Evolutionary conservation across 305 asterid species (phyloP).

Genomic region (Withania somnifera): DNA sequence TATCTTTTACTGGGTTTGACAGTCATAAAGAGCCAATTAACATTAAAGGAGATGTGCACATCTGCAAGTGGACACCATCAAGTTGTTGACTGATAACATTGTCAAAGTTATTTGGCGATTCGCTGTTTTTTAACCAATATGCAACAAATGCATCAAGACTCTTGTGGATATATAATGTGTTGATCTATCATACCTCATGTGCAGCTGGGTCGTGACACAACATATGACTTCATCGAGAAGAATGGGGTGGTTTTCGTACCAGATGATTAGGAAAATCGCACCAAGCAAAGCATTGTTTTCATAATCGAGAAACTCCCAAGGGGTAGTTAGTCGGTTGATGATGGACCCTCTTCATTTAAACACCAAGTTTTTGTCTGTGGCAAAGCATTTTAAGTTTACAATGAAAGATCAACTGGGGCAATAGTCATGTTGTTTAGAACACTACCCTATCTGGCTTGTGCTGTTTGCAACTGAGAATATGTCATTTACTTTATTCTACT

Average conservation of each 20-base stretch:
- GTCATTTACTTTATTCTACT: neutral
- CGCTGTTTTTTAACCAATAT: too few species aligned
- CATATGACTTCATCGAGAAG: conserved; percentile 29
- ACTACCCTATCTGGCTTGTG: neutral
- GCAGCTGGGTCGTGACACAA: conserved; percentile 44
- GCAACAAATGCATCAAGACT: neutral
- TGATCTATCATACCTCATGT: neutral
- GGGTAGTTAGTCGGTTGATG: neutral
- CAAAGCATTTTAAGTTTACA: neutral
- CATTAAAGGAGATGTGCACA: too few species aligned
- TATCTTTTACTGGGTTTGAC: too few species aligned
- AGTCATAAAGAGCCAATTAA: too few species aligned
- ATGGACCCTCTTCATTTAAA: neutral
- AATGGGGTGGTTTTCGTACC: conserved; percentile 28
- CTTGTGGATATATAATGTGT: neutral
- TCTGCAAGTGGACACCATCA: too few species aligned
- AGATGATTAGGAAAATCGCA: conserved; percentile 19
- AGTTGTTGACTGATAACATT: too few species aligned
- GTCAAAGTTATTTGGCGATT: too few species aligned
- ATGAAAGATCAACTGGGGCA: neutral
- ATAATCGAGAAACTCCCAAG: neutral
- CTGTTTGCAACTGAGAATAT: neutral
- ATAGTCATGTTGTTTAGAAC: neutral
- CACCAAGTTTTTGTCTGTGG: neutral
- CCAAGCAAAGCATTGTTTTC: neutral